phyloP scores from a whole-genome alignment of 1,139 yeast genomes.

The Starmera stellimalicola region DNA sequence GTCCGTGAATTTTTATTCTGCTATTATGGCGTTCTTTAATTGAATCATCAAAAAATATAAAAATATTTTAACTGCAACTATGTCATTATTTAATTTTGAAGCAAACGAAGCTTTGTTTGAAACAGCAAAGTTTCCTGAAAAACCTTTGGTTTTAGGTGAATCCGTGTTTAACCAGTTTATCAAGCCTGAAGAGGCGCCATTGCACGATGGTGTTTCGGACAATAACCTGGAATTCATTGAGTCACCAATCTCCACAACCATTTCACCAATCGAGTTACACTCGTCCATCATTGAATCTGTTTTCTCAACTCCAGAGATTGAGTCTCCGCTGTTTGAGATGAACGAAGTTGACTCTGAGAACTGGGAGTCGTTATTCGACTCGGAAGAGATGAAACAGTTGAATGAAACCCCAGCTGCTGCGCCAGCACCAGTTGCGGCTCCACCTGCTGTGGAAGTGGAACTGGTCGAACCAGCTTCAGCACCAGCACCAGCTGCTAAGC shows the following conservation, averaged over 20 bases:
- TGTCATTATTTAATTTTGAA: constrained; percentile 4
- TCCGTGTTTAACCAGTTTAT: constrained; percentile 31
- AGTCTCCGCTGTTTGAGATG: constrained; percentile 56
- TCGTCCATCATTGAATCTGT: constrained; percentile 54
- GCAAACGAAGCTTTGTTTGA: constrained; percentile 16
- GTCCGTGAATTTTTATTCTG: constrained; percentile 13
- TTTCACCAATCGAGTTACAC: constrained; percentile 43
- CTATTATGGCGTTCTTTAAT: neutral
- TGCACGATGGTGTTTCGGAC: too few species aligned
- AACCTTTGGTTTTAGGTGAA: constrained; percentile 29
- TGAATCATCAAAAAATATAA: neutral
- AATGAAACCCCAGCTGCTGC: neutral
- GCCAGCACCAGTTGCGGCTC: constrained; percentile 1
- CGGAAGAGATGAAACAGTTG: constrained; percentile 18
- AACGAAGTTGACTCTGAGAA: constrained; percentile 37
- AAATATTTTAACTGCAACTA: constrained; percentile 3
- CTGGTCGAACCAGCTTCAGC: constrained; percentile 22
- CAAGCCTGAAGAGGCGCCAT: constrained; percentile 17
- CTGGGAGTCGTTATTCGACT: constrained; percentile 54
- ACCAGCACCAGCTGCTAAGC: constrained; percentile 3
- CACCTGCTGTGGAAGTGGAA: constrained; percentile 10
- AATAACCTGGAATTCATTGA: too few species aligned
- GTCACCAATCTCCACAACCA: too few species aligned
- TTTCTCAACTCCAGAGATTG: constrained; percentile 38
- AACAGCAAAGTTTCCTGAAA: constrained; percentile 16